phyloP scores from a whole-genome alignment of 345 rosid genomes.

The Ceriops zippeliana region DNA sequence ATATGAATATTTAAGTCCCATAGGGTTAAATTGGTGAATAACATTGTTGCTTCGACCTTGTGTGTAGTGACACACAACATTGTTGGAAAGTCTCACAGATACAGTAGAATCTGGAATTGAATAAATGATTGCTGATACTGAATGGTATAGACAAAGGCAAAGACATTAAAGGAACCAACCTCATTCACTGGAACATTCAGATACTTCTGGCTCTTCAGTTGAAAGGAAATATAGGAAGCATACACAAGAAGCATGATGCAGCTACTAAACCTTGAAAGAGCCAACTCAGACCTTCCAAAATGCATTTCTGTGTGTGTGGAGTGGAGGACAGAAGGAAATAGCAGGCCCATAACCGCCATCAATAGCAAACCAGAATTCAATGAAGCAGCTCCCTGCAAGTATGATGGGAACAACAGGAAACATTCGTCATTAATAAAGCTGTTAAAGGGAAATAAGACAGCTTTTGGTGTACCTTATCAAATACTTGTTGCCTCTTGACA shows the following conservation, averaged over 20 bases:
- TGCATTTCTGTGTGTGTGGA: constrained; percentile 44
- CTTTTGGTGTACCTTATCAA: constrained; percentile 32
- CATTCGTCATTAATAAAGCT: not conserved
- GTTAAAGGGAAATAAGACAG: not conserved
- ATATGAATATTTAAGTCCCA: too few relatives aligned
- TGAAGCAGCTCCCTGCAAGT: constrained; percentile 40
- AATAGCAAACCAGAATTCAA: constrained; percentile 43
- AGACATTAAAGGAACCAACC: constrained; percentile 22
- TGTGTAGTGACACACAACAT: too few relatives aligned
- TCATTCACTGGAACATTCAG: constrained; percentile 18
- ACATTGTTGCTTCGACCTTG: too few relatives aligned
- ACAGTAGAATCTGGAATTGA: too few relatives aligned
- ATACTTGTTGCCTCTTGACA: constrained; percentile 38
- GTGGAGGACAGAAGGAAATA: constrained; percentile 52
- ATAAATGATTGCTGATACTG: not conserved
- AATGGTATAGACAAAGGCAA: not conserved
- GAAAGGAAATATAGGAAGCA: constrained; percentile 43
- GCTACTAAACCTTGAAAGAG: constrained; percentile 53
- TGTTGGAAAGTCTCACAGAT: too few relatives aligned
- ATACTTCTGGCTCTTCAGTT: constrained; percentile 36
- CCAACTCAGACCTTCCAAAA: constrained; percentile 51
- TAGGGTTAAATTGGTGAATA: too few relatives aligned
- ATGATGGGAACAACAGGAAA: constrained; percentile 2
- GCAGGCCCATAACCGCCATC: constrained; percentile 27
- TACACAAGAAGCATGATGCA: constrained; percentile 51